Evolutionary conservation across 2,329 filamentous ascomycete species (phyloP).

Genomic region (Ceratocystis eucalypticola): DNA sequence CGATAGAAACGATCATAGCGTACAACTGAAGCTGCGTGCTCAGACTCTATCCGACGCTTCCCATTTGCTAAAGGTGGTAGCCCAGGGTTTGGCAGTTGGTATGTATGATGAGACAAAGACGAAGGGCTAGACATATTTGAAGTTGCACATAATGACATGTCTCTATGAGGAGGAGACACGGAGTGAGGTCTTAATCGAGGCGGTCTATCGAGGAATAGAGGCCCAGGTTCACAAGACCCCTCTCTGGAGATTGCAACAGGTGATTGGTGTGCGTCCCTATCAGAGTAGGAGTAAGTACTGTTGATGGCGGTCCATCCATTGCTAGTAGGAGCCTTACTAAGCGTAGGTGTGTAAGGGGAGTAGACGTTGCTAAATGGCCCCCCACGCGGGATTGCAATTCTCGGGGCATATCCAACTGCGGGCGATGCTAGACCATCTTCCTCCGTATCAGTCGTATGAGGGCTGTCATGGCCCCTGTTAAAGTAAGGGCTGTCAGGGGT

Average conservation of each 20-base stretch:
- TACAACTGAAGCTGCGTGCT: slow-evolving; percentile 8
- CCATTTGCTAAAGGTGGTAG: neutral
- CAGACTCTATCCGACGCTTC: slow-evolving; percentile 14
- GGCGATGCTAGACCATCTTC: slow-evolving; percentile 24
- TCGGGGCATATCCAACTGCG: neutral
- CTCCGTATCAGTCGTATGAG: slow-evolving; percentile 32
- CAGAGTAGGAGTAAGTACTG: neutral
- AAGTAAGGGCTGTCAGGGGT: slow-evolving; percentile 12
- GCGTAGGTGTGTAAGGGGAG: neutral
- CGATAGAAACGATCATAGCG: slow-evolving; percentile 12
- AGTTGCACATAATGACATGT: neutral
- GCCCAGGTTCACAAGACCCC: slow-evolving; percentile 8
- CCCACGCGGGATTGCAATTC: neutral
- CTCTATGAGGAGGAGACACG: neutral
- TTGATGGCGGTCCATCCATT: slow-evolving; percentile 11
- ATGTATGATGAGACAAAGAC: neutral
- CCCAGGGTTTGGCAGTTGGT: neutral
- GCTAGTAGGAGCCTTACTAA: slow-evolving; percentile 8
- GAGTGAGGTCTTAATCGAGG: slow-evolving; percentile 9
- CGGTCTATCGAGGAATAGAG: neutral
- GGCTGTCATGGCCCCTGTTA: slow-evolving; percentile 22
- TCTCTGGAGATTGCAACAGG: slow-evolving; percentile 13
- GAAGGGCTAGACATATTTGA: neutral
- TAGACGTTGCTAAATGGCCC: neutral
- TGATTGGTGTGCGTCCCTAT: slow-evolving; percentile 7